Evolutionary conservation across 345 rosid species (phyloP).

Genomic region (Eucalyptus microcorys): DNA sequence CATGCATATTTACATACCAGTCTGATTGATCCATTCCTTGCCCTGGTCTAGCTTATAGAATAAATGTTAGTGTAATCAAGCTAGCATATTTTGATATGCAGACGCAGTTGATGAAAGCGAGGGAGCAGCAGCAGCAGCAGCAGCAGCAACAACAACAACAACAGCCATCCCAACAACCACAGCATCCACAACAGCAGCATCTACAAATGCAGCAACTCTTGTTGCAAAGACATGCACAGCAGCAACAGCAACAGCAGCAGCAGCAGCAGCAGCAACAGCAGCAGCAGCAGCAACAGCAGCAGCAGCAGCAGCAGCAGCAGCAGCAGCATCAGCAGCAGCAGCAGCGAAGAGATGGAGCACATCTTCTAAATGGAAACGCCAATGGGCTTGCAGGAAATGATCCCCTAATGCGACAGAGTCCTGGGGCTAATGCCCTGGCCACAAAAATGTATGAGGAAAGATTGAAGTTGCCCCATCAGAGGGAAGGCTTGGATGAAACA

Average conservation of each 20-base stretch:
- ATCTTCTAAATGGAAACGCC: slow-evolving; percentile 64
- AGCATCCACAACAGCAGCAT: slow-evolving; percentile 34
- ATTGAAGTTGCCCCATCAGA: slow-evolving; percentile 61
- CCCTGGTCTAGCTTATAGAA: neutral
- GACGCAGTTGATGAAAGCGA: slow-evolving; percentile 28
- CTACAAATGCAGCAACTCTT: slow-evolving; percentile 39
- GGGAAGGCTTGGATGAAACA: slow-evolving; percentile 84
- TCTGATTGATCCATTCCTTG: neutral
- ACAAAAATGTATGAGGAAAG: slow-evolving; percentile 88
- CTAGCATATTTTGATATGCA: slow-evolving; percentile 5
- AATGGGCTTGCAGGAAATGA: slow-evolving; percentile 83
- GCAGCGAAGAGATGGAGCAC: slow-evolving; percentile 75
- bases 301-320: slow-evolving; percentile 48
- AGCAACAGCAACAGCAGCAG: slow-evolving; percentile 35
- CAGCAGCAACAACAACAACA: slow-evolving; percentile 35
- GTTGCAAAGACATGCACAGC: slow-evolving; percentile 36
- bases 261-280: slow-evolving; percentile 37
- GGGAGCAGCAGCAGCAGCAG: slow-evolving; percentile 43
- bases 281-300: slow-evolving; percentile 21
- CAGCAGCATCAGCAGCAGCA: slow-evolving; percentile 45
- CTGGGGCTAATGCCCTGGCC: slow-evolving; percentile 77
- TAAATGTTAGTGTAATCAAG: neutral
- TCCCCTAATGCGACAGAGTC: slow-evolving; percentile 61
- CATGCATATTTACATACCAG: neutral
- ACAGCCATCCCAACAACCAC: slow-evolving; percentile 40